These are phyloP conservation scores for Fusarium irregulare DNA, from an alignment of 2,329 filamentous ascomycete genomes.

Conservation along the genomic window DNA sequence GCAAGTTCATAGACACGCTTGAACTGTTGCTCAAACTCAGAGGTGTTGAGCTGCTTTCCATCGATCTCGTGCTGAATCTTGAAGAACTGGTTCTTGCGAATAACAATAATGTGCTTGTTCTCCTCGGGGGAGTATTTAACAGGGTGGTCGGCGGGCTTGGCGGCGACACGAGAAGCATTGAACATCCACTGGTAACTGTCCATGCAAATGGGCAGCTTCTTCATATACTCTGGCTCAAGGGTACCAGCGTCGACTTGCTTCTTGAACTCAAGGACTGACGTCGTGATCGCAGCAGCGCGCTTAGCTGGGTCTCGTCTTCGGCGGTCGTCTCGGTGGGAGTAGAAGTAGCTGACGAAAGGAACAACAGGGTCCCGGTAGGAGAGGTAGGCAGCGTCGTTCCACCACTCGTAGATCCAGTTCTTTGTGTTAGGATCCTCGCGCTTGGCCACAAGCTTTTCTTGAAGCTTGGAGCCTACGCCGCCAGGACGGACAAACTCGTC, in stretches of 20 bases:
- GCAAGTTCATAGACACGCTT: conserved; percentile 82
- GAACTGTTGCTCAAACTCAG: conserved; percentile 93
- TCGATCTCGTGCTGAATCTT: conserved; percentile 85
- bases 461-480: conserved; percentile 82
- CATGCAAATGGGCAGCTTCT: conserved; percentile 97
- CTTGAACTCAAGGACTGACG: conserved; percentile 92
- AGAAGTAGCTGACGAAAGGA: conserved; percentile 99
- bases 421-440: conserved; percentile 82
- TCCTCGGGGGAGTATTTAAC: conserved; percentile 80
- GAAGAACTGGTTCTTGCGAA: conserved; percentile 98
- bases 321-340: conserved; percentile 95
- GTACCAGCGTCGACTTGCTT: conserved; percentile 84
- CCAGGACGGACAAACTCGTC: conserved; percentile 90
- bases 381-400: conserved; percentile 95
- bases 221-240: conserved; percentile 98
- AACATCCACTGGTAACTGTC: conserved; percentile 99
- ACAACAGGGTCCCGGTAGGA: conserved; percentile 94
- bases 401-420: conserved; percentile 99
- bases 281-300: conserved; percentile 90
- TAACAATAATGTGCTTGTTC: conserved; percentile 87
- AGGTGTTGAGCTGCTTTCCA: conserved; percentile 86
- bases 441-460: conserved; percentile 85
- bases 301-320: conserved; percentile 88
- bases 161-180: conserved; percentile 88
- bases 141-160: conserved; percentile 83